Evolutionary conservation across 441 rosid species (phyloP), one percentile per base, ranked within the genome.

Genomic region (Euphorbia corollata): DNA sequence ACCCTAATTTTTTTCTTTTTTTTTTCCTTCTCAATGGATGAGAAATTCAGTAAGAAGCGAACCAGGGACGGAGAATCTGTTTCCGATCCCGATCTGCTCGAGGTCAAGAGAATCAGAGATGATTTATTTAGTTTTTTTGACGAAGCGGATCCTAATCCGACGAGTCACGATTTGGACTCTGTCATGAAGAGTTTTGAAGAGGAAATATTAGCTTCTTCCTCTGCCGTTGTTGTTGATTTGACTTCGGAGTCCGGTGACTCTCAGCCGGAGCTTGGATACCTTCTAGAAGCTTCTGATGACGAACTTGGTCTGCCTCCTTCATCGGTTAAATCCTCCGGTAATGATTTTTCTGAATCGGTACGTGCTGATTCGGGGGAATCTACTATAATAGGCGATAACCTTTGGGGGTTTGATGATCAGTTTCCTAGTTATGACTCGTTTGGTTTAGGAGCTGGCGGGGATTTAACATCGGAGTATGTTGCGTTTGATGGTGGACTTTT

Each of bases 261-360:
- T 0, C 81, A 54, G 75, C 82, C 86, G 63, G 92, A 87, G 64
- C 85, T 91, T 0, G 92, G 87, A 0, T 86, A 75, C 68, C 96
- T 91, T 59, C 75, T 84, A 0, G 96, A 79, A 64, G 96, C 98
- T 24, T 87, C 98, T 5, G 98, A 91, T 8, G 91, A 87, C 20
- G 98, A 91, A 84, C 91, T 91, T 0, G 98, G 96, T 0, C 70
- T 92, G 24, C 98, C 95, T 20, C 90, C 98, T 1, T 73, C 84
- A 18, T 55, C 68, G 18, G 1, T 16, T 6, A 55, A 39, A 39
- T 30, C 63, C 36, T 56, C 47, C 0, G 45, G 57, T 11, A 45
- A 45, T 27, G 63, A 58, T 27, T 24, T 64, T 9, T 32, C 59
- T 8, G 90, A 83, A 51, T 19, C 82, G 77, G 77, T 67, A 8